Conservation (phyloP, 768 basidiomycete genomes). For the Boletus sensibilis region DNA sequence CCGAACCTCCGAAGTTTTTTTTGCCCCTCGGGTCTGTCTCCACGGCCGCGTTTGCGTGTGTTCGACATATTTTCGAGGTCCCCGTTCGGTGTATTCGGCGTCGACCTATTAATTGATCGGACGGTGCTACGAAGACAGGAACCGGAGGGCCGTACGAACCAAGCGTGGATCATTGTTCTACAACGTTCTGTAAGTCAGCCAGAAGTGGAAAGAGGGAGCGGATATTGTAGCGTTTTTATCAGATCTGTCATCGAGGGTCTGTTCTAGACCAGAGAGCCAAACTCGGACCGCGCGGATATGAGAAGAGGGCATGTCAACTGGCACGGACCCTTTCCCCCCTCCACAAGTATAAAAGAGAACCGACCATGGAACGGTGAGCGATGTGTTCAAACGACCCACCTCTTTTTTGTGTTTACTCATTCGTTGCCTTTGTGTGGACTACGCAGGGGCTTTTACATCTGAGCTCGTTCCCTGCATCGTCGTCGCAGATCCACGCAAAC, state of each 20-base stretch:
- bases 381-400: slow-evolving; percentile 1
- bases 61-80: slow-evolving; percentile 5
- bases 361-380: slow-evolving; percentile 11
- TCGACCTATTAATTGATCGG: slow-evolving; percentile 14
- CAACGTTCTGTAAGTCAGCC: neutral
- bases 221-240: neutral
- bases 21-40: neutral
- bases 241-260: slow-evolving; percentile 6
- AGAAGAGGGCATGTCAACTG: neutral
- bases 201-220: neutral
- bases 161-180: slow-evolving; percentile 10
- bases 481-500: slow-evolving; percentile 31
- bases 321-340: neutral
- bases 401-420: slow-evolving; percentile 2
- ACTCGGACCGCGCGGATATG: slow-evolving; percentile 4
- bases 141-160: slow-evolving; percentile 5
- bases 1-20: neutral
- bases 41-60: slow-evolving; percentile 1
- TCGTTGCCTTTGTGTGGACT: neutral
- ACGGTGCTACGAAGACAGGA: neutral
- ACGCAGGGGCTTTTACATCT: slow-evolving; percentile 7
- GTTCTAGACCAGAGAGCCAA: slow-evolving; percentile 1
- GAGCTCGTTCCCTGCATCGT: slow-evolving; percentile 35
- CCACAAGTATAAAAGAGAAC: slow-evolving; percentile 18
- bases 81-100: neutral